Evolutionary conservation across 2,329 filamentous ascomycete genomes (phyloP), one percentile per base, ranked within the genome.

Genomic region (Chrysoporthe puriensis): DNA sequence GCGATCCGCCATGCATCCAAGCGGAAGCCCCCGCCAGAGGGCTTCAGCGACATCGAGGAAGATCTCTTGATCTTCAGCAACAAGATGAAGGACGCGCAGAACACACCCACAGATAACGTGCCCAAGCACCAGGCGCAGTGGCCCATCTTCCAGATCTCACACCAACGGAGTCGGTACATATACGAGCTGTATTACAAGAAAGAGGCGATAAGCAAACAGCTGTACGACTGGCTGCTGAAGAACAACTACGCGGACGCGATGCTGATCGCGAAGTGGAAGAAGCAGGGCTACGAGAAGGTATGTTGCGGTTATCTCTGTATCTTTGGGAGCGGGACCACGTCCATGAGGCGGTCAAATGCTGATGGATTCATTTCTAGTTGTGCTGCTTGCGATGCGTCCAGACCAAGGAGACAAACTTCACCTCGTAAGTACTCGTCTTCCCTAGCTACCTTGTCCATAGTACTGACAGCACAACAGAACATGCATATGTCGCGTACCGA

Each of bases 361-460:
- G 68, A 79, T 66, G 62, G 13, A 2, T 50, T 5, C 43, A 58
- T 34, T 26, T 64, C 44, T 75, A 96, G 92, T 82, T 99, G 56
- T 99, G 96, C 80, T 99, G 96, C 79, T 84, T 97, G 66, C 89
- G 94, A 70, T 99, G 96, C 79, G 95, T 99, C 66, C 96, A 99
- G 80, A 97, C 96, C n/a, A 98, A 98, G 80, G 96, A 99, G 84
- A 99, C 96, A 42, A 99, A 99, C 80, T 99, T 98, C 83, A 96
- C 95, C 79, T 92, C 93, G 57, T 44, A 43, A 60, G 57, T 60
- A 60, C 40, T 2, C 36, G 4, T n/a, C 14, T 14, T 16, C 32
- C n/a, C n/a, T 8, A 13, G 40, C 34, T 13, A 8, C 9, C 8
- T 26, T 13, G n/a, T 5, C 3, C 16, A 16, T 44, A 40, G 40